Evolutionary conservation across 257 asterid species (phyloP).

Genomic region (Asclepias syriaca): DNA sequence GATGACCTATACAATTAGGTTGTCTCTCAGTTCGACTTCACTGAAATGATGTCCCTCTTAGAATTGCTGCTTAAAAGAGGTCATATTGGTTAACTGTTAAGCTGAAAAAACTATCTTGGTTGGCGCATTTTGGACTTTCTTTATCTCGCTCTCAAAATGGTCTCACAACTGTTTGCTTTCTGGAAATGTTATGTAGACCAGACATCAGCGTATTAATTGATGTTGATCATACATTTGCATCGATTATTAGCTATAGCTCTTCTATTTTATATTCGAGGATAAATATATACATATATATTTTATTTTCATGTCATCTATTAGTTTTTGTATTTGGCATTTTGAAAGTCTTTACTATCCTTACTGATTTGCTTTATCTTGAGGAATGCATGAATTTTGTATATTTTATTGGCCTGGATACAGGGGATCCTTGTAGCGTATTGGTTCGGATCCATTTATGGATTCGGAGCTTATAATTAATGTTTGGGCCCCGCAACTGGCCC

Average conservation of each 20-base stretch:
- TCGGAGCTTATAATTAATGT: background rate
- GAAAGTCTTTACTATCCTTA: background rate
- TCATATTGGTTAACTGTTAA: constrained; percentile 8
- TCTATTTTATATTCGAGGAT: too few relatives aligned
- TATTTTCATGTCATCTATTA: too few relatives aligned
- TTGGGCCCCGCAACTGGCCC: background rate
- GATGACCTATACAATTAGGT: constrained; percentile 38
- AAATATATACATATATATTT: too few relatives aligned
- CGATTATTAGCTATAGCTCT: too few relatives aligned
- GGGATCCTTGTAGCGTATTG: too few relatives aligned
- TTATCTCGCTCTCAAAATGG: too few relatives aligned
- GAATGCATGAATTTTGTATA: background rate
- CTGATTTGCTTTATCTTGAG: background rate
- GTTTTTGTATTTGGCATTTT: background rate
- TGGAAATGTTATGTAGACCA: background rate
- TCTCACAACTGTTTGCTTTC: background rate
- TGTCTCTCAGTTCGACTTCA: background rate
- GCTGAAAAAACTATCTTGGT: constrained; percentile 7
- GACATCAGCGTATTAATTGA: background rate
- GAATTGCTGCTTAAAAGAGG: constrained; percentile 6
- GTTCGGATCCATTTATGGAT: background rate
- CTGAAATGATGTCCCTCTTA: background rate
- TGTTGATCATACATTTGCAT: background rate
- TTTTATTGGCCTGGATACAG: background rate
- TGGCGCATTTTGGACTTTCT: background rate